phyloP scores from a whole-genome alignment of 176 grass and related monocot genomes.

The Dactylis glomerata region DNA sequence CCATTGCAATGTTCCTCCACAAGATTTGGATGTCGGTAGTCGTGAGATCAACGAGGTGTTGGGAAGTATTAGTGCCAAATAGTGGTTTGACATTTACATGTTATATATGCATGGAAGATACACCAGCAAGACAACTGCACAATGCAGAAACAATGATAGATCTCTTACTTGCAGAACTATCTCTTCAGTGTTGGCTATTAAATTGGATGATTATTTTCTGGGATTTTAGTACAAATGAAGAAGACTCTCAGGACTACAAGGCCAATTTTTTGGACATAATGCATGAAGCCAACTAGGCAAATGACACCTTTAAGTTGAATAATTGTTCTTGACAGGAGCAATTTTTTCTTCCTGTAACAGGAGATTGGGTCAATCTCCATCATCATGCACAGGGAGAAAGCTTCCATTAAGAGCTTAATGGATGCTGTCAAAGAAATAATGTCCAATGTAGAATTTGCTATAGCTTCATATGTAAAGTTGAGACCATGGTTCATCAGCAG shows the following conservation, averaged over 20 bases:
- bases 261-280: slow-evolving; percentile 1
- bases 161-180: neutral
- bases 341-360: slow-evolving; percentile 38
- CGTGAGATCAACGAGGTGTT: neutral
- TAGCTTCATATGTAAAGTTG: slow-evolving; percentile 60
- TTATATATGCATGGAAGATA: neutral
- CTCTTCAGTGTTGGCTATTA: neutral
- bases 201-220: neutral
- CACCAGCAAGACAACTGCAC: neutral
- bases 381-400: slow-evolving; percentile 63
- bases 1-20: neutral
- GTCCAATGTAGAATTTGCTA: slow-evolving; percentile 48
- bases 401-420: slow-evolving; percentile 48
- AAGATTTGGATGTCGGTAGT: neutral
- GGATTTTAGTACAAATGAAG: neutral
- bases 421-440: slow-evolving; percentile 50
- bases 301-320: neutral
- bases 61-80: neutral
- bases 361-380: slow-evolving; percentile 48
- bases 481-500: slow-evolving; percentile 41
- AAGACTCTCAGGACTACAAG: neutral
- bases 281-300: neutral
- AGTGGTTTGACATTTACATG: neutral
- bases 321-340: slow-evolving; percentile 6
- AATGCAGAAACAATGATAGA: neutral